phyloP scores from a whole-genome alignment of 441 rosid species.

The Gossypium davidsonii region DNA sequence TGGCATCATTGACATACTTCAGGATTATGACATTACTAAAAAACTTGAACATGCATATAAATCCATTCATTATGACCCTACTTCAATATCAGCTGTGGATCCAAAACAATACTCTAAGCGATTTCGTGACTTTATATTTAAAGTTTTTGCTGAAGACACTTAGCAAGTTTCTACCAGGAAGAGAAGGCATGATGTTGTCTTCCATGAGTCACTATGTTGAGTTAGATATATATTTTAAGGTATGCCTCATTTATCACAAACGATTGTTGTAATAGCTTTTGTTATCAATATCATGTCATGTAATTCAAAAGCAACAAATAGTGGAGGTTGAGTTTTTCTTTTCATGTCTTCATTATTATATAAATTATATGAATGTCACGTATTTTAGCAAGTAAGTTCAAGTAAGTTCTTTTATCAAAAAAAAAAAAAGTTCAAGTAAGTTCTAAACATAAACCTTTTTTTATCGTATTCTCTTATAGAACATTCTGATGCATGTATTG shows the following conservation, averaged over 20 bases:
- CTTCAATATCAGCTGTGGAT: constrained; percentile 66
- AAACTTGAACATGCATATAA: constrained; percentile 66
- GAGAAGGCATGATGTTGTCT: background rate
- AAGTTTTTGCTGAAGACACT: constrained; percentile 45
- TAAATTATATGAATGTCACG: background rate
- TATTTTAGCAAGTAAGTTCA: background rate
- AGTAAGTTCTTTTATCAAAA: background rate
- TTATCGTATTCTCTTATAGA: background rate
- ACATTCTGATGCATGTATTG: background rate
- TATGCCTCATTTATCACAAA: background rate
- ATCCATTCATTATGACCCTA: constrained; percentile 61
- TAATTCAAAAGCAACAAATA: background rate
- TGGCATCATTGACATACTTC: constrained; percentile 66
- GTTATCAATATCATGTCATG: background rate
- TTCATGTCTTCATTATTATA: too few relatives aligned
- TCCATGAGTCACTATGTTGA: background rate
- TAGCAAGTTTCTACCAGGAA: constrained; percentile 7
- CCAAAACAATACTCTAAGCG: constrained; percentile 62
- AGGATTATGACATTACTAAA: constrained; percentile 67
- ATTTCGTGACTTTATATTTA: constrained; percentile 58
- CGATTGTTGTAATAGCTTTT: background rate
- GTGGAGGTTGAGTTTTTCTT: background rate
- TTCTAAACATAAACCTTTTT: background rate
- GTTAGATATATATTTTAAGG: background rate
- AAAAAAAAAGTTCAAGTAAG: background rate